Evolutionary conservation across 2,329 filamentous ascomycete genomes (phyloP).

Genomic region (Fusarium armeniacum): DNA sequence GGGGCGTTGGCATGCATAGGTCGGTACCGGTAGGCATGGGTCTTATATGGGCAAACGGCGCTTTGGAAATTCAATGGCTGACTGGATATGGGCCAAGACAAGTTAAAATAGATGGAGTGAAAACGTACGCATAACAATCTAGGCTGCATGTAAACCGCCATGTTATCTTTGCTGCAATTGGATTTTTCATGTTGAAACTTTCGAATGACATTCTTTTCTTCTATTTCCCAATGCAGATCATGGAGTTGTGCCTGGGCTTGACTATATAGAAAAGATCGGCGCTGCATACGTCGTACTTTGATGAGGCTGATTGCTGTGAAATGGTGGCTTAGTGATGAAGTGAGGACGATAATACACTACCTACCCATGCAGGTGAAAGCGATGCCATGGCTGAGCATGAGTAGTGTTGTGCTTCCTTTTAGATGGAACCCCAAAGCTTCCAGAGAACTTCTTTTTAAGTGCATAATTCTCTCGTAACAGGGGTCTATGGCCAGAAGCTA

Average conservation of each 20-base stretch:
- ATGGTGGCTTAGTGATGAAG: constrained; percentile 29
- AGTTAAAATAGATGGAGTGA: constrained; percentile 21
- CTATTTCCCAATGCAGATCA: not conserved
- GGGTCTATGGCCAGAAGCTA: constrained; percentile 2
- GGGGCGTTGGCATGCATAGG: constrained; percentile 38
- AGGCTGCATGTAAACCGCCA: constrained; percentile 31
- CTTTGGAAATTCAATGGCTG: constrained; percentile 37
- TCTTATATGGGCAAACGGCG: constrained; percentile 41
- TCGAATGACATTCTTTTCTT: constrained; percentile 12
- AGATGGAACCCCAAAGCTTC: not conserved
- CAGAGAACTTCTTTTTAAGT: not conserved
- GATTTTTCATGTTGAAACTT: constrained; percentile 36
- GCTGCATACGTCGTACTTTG: constrained; percentile 22
- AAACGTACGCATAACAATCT: constrained; percentile 9
- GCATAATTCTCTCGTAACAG: not conserved
- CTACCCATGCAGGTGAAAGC: not conserved
- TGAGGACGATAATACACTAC: not conserved
- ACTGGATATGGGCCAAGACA: constrained; percentile 30
- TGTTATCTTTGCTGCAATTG: constrained; percentile 37
- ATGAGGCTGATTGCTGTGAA: constrained; percentile 27
- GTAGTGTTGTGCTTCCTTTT: constrained; percentile 2
- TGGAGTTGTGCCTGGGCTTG: constrained; percentile 9
- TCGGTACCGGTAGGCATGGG: constrained; percentile 28
- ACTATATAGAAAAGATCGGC: constrained; percentile 27
- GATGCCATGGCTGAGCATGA: constrained; percentile 22